phyloP scores from a whole-genome alignment of 805 yeast genomes.

The Deakozyma indianensis region DNA sequence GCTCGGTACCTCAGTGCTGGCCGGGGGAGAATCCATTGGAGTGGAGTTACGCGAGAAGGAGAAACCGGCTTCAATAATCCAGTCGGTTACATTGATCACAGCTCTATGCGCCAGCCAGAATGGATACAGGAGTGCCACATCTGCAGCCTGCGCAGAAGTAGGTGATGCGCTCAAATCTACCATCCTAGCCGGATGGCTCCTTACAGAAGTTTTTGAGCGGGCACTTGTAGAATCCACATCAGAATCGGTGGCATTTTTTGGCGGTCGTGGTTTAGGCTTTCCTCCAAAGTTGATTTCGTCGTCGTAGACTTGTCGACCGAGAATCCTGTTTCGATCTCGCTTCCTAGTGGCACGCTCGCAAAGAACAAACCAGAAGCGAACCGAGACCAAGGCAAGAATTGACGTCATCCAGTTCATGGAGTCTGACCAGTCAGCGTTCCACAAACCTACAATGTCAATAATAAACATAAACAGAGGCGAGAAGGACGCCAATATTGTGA shows the following conservation, averaged over 20 bases:
- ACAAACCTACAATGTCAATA: constrained; percentile 60
- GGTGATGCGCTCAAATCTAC: constrained; percentile 8
- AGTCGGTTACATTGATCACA: constrained; percentile 1
- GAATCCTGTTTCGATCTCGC: constrained; percentile 52
- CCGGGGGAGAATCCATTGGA: not conserved
- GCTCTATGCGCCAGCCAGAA: not conserved
- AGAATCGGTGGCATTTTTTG: not conserved
- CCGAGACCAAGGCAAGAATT: constrained; percentile 54
- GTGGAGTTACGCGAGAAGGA: not conserved
- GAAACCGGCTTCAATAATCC: constrained; percentile 2
- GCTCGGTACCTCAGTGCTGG: not conserved
- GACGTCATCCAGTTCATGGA: constrained; percentile 60
- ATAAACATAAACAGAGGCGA: constrained; percentile 57
- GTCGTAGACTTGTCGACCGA: constrained; percentile 64
- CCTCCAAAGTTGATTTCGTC: constrained; percentile 30
- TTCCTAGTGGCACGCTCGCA: constrained; percentile 40
- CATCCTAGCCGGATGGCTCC: not conserved
- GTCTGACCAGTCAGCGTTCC: constrained; percentile 64
- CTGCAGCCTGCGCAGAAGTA: constrained; percentile 5
- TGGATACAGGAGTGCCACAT: not conserved
- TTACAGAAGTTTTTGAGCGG: not conserved
- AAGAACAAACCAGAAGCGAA: constrained; percentile 79
- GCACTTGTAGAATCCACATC: not conserved
- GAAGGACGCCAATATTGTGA: constrained; percentile 41
- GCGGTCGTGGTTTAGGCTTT: not conserved